A percentile compares a stretch with the other conserved stretches of the same genome.
These are phyloP conservation scores for Entomophthora muscae DNA, from an alignment of 371 early-diverging fungal genomes.

Conservation along the genomic window DNA sequence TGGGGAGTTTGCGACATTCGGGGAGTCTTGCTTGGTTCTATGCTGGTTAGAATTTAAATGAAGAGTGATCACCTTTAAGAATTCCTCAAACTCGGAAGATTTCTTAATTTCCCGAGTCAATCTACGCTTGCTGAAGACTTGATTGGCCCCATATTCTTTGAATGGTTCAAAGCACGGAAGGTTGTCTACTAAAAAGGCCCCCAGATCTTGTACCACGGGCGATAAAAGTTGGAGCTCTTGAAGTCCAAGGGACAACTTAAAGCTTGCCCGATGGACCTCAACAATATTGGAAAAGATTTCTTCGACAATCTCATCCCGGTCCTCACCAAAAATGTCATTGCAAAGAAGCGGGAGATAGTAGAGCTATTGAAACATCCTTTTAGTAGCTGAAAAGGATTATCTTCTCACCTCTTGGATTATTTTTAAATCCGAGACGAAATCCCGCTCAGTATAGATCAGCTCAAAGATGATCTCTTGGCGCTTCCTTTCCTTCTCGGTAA, in stretches of 20 bases:
- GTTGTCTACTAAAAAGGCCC: conserved; percentile 62
- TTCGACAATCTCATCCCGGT: conserved; percentile 45
- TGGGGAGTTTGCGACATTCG: conserved; percentile 59
- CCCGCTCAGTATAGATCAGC: conserved; percentile 71
- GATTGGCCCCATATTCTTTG: conserved; percentile 74
- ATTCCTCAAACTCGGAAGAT: conserved; percentile 21
- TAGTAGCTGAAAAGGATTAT: too few relatives aligned
- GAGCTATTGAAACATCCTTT: conserved; percentile 18
- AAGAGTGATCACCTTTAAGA: background rate
- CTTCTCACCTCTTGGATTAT: conserved; percentile 46
- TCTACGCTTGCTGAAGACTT: conserved; percentile 58
- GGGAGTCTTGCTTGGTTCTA: conserved; percentile 53
- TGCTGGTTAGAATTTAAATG: background rate
- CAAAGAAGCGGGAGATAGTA: conserved; percentile 59
- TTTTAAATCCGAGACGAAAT: conserved; percentile 70
- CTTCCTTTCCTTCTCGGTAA: conserved; percentile 51
- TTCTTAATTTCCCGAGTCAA: conserved; percentile 56
- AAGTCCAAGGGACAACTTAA: conserved; percentile 40
- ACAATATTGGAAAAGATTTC: conserved; percentile 66
- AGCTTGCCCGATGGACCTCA: conserved; percentile 49
- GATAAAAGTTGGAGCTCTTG: conserved; percentile 45
- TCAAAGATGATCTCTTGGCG: conserved; percentile 87
- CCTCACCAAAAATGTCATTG: conserved; percentile 35
- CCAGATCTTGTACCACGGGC: conserved; percentile 54
- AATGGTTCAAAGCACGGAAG: conserved; percentile 57